Percentiles rank a stretch among this genome's conserved stretches.
Evolutionary conservation across 805 yeast genomes (phyloP).

Genomic region (Candida ipomoeae): DNA sequence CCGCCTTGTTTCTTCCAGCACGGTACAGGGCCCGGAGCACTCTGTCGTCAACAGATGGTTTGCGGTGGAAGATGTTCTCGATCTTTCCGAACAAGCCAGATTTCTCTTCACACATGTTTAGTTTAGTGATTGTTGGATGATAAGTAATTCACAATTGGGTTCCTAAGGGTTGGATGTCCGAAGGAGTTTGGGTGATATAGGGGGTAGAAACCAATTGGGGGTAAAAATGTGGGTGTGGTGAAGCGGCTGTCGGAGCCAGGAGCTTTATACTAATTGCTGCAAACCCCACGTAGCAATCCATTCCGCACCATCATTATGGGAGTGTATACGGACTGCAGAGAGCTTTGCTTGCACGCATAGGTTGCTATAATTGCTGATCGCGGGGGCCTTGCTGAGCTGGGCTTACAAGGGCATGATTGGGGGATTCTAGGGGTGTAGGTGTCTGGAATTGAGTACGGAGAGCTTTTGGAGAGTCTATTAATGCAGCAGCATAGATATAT

Average conservation of each 20-base stretch:
- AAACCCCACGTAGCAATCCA: constrained; percentile 6
- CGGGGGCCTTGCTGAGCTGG: background rate
- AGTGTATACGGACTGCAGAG: background rate
- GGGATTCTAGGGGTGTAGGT: background rate
- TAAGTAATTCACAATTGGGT: background rate
- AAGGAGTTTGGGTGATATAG: too few relatives aligned
- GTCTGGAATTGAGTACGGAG: background rate
- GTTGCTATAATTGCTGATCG: constrained; percentile 1
- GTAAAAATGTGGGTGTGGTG: background rate
- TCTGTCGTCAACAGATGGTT: constrained; percentile 7
- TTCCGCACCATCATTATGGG: background rate
- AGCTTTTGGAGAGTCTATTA: background rate
- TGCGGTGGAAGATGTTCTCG: constrained; percentile 6
- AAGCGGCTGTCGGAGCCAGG: background rate
- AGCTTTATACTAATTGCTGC: constrained; percentile 4
- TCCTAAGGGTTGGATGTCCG: background rate
- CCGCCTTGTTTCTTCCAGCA: constrained; percentile 12
- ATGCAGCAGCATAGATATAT: background rate
- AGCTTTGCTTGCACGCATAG: constrained; percentile 4
- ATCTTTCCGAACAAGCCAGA: constrained; percentile 13
- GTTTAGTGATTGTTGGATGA: background rate
- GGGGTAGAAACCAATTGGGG: background rate
- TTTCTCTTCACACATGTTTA: constrained; percentile 11
- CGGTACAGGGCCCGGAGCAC: constrained; percentile 13
- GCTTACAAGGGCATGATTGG: background rate